phyloP scores from a whole-genome alignment of 192 early-diverging fungal genomes.

The Lobosporangium transversale region DNA sequence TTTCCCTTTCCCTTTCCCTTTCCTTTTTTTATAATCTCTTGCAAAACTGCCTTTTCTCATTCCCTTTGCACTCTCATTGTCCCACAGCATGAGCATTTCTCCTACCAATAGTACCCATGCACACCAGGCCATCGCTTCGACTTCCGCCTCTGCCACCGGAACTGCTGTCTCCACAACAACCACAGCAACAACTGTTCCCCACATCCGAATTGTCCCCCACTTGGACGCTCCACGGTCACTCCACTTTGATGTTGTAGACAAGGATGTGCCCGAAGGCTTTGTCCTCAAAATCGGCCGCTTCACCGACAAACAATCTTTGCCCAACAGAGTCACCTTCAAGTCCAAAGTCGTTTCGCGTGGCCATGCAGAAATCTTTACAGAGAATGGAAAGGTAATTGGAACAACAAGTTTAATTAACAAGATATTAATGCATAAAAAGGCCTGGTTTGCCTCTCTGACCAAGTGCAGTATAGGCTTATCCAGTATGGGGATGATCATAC shows the following conservation, averaged over 20 bases:
- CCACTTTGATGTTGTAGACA: constrained; percentile 66
- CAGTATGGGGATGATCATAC: too few relatives aligned
- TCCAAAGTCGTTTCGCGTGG: constrained; percentile 93
- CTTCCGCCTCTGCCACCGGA: constrained; percentile 20
- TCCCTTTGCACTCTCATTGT: constrained; percentile 28
- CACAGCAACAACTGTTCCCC: constrained; percentile 35
- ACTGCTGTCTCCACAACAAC: constrained; percentile 8
- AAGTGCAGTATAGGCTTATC: too few relatives aligned
- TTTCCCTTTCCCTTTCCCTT: neutral
- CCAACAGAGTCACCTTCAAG: constrained; percentile 86
- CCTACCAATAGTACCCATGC: constrained; percentile 6
- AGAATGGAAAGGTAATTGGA: constrained; percentile 66
- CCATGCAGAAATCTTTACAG: constrained; percentile 95
- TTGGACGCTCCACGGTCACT: constrained; percentile 60
- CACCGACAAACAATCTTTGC: constrained; percentile 68
- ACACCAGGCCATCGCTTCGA: neutral
- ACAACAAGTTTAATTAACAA: neutral
- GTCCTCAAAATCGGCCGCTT: constrained; percentile 79
- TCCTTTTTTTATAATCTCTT: neutral
- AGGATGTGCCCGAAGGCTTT: constrained; percentile 67
- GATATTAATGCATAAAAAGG: too few relatives aligned
- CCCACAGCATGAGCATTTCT: constrained; percentile 34
- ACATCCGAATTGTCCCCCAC: constrained; percentile 69
- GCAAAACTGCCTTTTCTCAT: constrained; percentile 49
- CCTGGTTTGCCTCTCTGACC: too few relatives aligned